Evolutionary conservation across 176 grass and related monocot genomes (phyloP).

Genomic region (maize (Zea mays)): Zm-B73-REFERENCE-NAM-5.0 NC_050100.1:138254001-138254500

Average conservation of each 20-base stretch:
- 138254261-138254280: constrained; percentile 73
- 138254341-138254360: neutral
- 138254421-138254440: constrained; percentile 18
- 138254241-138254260: constrained; percentile 68
- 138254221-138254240: constrained; percentile 52
- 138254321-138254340: neutral
- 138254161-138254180: constrained; percentile 61
- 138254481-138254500: no score
- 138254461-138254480: no score
- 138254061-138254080: constrained; percentile 71
- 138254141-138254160: constrained; percentile 51
- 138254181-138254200: constrained; percentile 66
- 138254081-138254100: constrained; percentile 72
- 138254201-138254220: constrained; percentile 54
- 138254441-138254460: constrained; percentile 2
- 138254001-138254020: constrained; percentile 51
- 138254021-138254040: neutral
- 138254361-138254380: neutral
- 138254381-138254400: no score
- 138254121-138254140: constrained; percentile 30
- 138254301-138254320: constrained; percentile 44
- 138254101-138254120: constrained; percentile 56
- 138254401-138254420: no score
- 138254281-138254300: constrained; percentile 47
- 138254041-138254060: constrained; percentile 64